These are phyloP conservation scores for Tilletia walkeri DNA, from an alignment of 1,284 basidiomycete species.

Conservation along the genomic window DNA sequence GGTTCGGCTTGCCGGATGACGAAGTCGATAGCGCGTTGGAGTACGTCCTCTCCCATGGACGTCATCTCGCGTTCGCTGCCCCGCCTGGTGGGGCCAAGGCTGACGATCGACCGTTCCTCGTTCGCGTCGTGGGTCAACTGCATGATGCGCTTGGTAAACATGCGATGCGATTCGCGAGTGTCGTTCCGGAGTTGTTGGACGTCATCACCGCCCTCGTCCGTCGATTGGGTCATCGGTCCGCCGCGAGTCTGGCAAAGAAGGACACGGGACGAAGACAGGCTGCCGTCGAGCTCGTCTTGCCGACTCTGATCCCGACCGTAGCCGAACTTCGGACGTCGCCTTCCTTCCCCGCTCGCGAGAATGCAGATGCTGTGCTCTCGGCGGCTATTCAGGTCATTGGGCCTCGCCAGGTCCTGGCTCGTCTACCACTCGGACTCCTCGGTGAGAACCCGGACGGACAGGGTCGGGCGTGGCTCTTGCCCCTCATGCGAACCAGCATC, in stretches of 20 bases:
- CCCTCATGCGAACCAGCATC: conserved; percentile 74
- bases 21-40: conserved; percentile 37
- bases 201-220: conserved; percentile 44
- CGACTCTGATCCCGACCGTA: conserved; percentile 72
- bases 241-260: conserved; percentile 58
- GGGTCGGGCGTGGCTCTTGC: conserved; percentile 83
- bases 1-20: conserved; percentile 47
- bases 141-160: conserved; percentile 48
- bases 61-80: background rate
- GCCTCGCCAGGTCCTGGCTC: conserved; percentile 72
- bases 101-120: conserved; percentile 28
- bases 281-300: conserved; percentile 68
- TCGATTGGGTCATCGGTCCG: conserved; percentile 38
- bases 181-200: conserved; percentile 44
- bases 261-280: conserved; percentile 25
- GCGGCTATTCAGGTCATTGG: conserved; percentile 83
- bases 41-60: conserved; percentile 24
- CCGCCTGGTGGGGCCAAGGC: conserved; percentile 25
- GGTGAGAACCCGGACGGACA: conserved; percentile 58
- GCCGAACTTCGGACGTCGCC: conserved; percentile 74
- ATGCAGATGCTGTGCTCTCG: conserved; percentile 76
- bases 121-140: conserved; percentile 38
- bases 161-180: conserved; percentile 46
- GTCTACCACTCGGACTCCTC: conserved; percentile 76
- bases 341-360: conserved; percentile 86